Base-by-base conservation (phyloP, 768 basidiomycete genomes). In the Psilocybe cubensis region DNA sequence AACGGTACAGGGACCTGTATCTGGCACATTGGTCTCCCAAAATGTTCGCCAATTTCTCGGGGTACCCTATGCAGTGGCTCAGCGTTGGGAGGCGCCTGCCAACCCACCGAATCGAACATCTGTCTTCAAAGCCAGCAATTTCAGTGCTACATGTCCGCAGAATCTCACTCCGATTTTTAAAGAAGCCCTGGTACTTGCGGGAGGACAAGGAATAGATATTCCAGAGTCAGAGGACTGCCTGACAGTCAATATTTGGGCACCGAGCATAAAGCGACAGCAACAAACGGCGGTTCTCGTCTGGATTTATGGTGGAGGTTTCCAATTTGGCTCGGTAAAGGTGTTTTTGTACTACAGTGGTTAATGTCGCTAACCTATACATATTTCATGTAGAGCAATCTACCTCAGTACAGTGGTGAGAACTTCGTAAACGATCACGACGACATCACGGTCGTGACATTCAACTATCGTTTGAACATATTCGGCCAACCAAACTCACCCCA, bases 401-500 rank as follows among this genome's bases (percentile, higher is more conserved):
- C 66, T 3, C 31, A 48, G 0, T 75, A 74, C 52, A 51, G 68
- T 31, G 75, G 73, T 1, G 33, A 66, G 21, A 70, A 66, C 29
- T 59, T 76, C 25, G 75, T 75, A 7, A 58, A 63, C 24, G 70
- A 72, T 41, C 58, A 71, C 31, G 72, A 74, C 38, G 74, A 75
- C 47, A 66, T 76, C 53, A 68, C 69, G 0, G 53, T 75, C 27
- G 74, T 77, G 10, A 69, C 71, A 0, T 70, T 76, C 60, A 78
- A 77, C 55, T 77, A 78, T 53, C 67, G 77, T 14, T 57, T 69
- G n/a, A 77, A 76, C 45, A 72, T 77, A 18, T 76, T 78, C 51
- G 75, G 76, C 3, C 72, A 71, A 48, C 77, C 77, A 1, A 71
- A 68, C 46, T 75, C 76, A 9, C 75, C 77, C 18, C 75, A 77